A percentile compares a stretch with the other conserved stretches of the same genome.
Conservation (phyloP, 495 filamentous ascomycete species). For the Trichoderma virens region DNA sequence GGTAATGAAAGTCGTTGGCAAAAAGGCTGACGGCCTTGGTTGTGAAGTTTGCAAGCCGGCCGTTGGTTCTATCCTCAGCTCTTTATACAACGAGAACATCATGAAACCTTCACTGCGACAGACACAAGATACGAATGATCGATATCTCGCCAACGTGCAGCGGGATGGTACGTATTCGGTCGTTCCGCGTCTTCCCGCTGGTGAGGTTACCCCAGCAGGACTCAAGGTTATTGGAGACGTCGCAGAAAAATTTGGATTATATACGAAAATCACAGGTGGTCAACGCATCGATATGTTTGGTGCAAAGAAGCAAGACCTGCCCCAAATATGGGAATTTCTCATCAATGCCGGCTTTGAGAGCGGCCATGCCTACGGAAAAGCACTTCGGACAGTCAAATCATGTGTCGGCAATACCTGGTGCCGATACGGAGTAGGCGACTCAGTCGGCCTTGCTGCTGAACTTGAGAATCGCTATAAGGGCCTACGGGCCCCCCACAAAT, state of each 20-base stretch:
- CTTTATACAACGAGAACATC: constrained; percentile 78
- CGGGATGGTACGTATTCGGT: constrained; percentile 91
- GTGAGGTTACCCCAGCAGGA: constrained; percentile 88
- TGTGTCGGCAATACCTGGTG: constrained; percentile 97
- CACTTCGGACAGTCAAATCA: constrained; percentile 84
- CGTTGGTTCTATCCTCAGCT: constrained; percentile 77
- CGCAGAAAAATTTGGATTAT: constrained; percentile 80
- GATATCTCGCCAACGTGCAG: constrained; percentile 91
- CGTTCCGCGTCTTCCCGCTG: constrained; percentile 75
- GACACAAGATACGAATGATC: constrained; percentile 90
- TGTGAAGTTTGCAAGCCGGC: constrained; percentile 91
- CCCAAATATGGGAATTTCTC: constrained; percentile 80
- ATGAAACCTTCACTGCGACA: constrained; percentile 70
- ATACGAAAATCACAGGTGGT: constrained; percentile 92
- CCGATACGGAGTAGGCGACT: constrained; percentile 86
- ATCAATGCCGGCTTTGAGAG: constrained; percentile 91
- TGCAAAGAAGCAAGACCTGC: constrained; percentile 83
- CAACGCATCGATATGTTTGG: constrained; percentile 97
- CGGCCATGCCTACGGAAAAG: constrained; percentile 92
- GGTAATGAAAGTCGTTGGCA: constrained; percentile 78
- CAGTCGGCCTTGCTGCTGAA: constrained; percentile 92
- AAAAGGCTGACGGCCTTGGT: constrained; percentile 64
- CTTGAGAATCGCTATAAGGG: constrained; percentile 94
- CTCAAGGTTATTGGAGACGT: constrained; percentile 83
- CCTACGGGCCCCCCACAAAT: constrained; percentile 83